These are phyloP conservation scores for Scalesia atractyloides DNA, from an alignment of 129 eudicot species.

Conservation along the genomic window DNA sequence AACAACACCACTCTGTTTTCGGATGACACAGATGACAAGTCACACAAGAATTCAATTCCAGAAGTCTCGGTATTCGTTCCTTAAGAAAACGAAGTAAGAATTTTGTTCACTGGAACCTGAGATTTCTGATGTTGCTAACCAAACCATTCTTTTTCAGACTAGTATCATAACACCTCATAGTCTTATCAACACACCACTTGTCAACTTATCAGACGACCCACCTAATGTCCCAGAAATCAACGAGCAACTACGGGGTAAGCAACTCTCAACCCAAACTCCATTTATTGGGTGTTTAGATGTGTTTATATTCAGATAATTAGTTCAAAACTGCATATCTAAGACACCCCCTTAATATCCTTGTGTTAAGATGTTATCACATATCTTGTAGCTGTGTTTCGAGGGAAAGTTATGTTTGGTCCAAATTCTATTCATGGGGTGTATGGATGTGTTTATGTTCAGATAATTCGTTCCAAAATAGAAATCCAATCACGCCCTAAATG, in stretches of 20 bases:
- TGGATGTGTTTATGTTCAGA: too few species aligned
- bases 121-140: constrained; percentile 18
- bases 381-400: too few species aligned
- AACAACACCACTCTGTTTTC: constrained; percentile 84
- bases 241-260: constrained; percentile 66
- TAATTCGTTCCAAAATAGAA: too few species aligned
- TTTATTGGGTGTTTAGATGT: not conserved
- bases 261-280: not conserved
- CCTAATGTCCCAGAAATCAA: constrained; percentile 60
- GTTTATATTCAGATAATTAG: too few species aligned
- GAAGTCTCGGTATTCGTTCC: constrained; percentile 52
- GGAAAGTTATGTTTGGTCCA: too few species aligned
- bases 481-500: not conserved
- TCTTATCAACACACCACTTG: constrained; percentile 31
- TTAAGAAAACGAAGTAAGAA: constrained; percentile 65
- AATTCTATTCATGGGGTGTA: too few species aligned
- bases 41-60: constrained; percentile 61
- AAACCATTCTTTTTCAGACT: constrained; percentile 40
- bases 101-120: constrained; percentile 12
- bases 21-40: constrained; percentile 93
- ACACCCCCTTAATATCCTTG: too few species aligned
- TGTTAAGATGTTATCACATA: too few species aligned
- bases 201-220: constrained; percentile 41
- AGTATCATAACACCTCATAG: constrained; percentile 44
- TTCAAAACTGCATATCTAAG: too few species aligned